A percentile compares a stretch with the other conserved stretches of the same genome.
Conservation (phyloP, 306 rosid species). For the Canavalia ensiformis region DNA sequence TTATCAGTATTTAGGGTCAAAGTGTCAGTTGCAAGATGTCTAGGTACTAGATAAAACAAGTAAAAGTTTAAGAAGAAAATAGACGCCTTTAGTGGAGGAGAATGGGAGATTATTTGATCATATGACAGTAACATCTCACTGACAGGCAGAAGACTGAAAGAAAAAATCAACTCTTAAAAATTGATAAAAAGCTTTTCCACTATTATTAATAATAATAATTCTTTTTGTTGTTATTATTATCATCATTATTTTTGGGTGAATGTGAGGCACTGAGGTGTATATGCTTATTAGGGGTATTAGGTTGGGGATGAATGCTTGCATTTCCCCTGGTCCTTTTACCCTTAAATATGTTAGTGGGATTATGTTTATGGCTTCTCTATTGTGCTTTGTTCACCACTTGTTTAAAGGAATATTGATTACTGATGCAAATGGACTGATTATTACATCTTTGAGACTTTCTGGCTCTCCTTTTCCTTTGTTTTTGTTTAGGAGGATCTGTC, state of each 20-base stretch:
- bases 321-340: constrained; percentile 12
- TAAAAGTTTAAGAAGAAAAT: constrained; percentile 15
- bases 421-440: constrained; percentile 12
- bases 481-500: background rate
- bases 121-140: constrained; percentile 25
- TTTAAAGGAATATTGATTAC: constrained; percentile 14
- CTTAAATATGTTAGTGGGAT: constrained; percentile 1
- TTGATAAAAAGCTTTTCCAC: background rate
- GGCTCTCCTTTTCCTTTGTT: constrained; percentile 7
- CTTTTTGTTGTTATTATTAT: background rate
- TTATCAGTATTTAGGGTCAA: background rate
- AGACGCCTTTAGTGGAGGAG: background rate
- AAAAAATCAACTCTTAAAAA: constrained; percentile 33
- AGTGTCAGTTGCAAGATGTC: constrained; percentile 32
- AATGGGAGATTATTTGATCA: constrained; percentile 30
- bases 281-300: constrained; percentile 23
- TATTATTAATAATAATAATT: constrained; percentile 1
- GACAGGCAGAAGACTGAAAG: constrained; percentile 2
- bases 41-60: constrained; percentile 32
- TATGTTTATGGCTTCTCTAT: constrained; percentile 21
- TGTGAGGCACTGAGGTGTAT: background rate
- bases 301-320: constrained; percentile 26
- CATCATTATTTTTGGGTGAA: background rate
- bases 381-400: constrained; percentile 16
- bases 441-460: constrained; percentile 1